Base-by-base conservation (phyloP, 257 asterid genomes). In the Leptodermis oblonga region DNA sequence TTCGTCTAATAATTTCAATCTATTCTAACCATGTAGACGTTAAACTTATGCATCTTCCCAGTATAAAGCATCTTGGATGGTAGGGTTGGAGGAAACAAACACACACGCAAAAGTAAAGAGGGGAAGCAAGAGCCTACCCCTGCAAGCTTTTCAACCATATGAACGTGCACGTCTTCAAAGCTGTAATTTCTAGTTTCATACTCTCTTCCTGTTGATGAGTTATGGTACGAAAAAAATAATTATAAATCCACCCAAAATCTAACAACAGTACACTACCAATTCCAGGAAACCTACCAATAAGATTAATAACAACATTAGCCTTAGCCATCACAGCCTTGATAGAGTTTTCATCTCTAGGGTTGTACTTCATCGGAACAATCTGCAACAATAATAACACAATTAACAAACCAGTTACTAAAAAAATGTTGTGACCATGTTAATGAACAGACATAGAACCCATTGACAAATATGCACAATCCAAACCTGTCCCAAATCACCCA, bases 401-500 rank as follows among this genome's bases (percentile, higher is more conserved):
- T 33, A 56, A 45, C n/a, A 5, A 25, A 59, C 13, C n/a, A 17
- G 59, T 52, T 34, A 59, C 60, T 10, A 25, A 31, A 46, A 37
- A 33, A 31, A 15, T 6, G 31, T 6, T n/a, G 51, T 43, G 33
- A 75, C 43, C 56, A 53, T 31, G 41, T 42, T 3, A 33, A 30
- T n/a, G 10, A 30, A 54, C 22, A 25, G 31, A 7, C 56, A 63
- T 45, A 31, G 45, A 58, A 7, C 46, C 53, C 15, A 18, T 25
- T 1, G 49, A 33, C 20, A 64, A n/a, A 73, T 61, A 66, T 26
- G 28, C 23, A 48, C 51, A 52, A 76, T 60, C 66, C 46, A 59
- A 72, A 89, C 99, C 93, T 94, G 99, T 54, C 99, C 97, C 92
- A 94, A 80, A 78, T 94, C 99, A 69, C 97, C 99, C 99, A 91